These are phyloP conservation scores for Rubia occidens DNA, from an alignment of 305 asterid species.

Conservation along the genomic window DNA sequence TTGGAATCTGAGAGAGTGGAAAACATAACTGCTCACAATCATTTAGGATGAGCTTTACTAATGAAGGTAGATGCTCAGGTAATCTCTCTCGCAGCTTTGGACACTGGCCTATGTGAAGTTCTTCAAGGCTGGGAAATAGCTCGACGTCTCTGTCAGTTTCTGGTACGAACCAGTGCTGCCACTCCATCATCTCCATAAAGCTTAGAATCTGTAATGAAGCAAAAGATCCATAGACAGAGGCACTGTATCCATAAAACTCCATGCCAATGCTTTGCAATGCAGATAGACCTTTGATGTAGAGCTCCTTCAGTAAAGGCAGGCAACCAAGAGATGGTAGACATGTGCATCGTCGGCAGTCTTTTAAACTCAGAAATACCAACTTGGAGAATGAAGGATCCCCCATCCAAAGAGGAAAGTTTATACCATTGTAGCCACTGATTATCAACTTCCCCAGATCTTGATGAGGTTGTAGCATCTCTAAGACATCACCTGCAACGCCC, in stretches of 20 bases:
- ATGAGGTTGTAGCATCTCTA: conserved; percentile 41
- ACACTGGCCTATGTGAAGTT: conserved; percentile 34
- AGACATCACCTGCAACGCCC: conserved; percentile 24
- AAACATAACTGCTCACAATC: conserved; percentile 27
- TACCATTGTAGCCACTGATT: conserved; percentile 30
- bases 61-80: conserved; percentile 28
- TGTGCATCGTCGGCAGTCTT: conserved; percentile 30
- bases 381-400: conserved; percentile 31
- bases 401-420: conserved; percentile 34
- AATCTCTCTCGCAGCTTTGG: conserved; percentile 32
- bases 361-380: conserved; percentile 27
- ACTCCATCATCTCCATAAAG: conserved; percentile 34
- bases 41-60: conserved; percentile 26
- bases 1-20: conserved; percentile 31
- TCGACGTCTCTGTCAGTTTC: conserved; percentile 15
- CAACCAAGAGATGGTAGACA: conserved; percentile 35
- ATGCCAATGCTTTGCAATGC: conserved; percentile 28
- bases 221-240: conserved; percentile 27
- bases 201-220: conserved; percentile 29
- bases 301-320: conserved; percentile 30
- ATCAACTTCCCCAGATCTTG: conserved; percentile 23
- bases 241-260: conserved; percentile 33
- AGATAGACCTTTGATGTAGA: conserved; percentile 27
- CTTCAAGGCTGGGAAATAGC: conserved; percentile 29
- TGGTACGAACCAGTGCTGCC: conserved; percentile 33